These are phyloP conservation scores for Termitomyces sp. DNA, from an alignment of 768 basidiomycete species.

Conservation along the genomic window DNA sequence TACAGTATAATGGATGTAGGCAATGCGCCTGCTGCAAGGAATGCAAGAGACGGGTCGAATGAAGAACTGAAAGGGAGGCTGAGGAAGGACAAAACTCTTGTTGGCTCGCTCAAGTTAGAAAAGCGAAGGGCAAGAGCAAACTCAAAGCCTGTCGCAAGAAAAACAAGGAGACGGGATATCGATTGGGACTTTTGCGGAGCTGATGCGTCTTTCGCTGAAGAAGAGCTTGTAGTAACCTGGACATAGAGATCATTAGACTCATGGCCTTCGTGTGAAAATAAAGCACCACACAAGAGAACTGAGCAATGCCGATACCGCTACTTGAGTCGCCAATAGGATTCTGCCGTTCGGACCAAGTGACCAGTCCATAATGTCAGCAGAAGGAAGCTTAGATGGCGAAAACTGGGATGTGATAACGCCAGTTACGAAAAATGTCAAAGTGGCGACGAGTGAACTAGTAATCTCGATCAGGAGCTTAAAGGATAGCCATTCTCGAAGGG, in stretches of 20 bases:
- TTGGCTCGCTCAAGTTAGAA: constrained; percentile 45
- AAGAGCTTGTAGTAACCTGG: constrained; percentile 4
- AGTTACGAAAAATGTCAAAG: constrained; percentile 45
- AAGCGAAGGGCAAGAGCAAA: constrained; percentile 52
- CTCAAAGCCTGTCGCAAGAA: constrained; percentile 36
- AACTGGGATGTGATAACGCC: constrained; percentile 40
- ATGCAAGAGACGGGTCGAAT: constrained; percentile 54
- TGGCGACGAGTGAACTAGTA: constrained; percentile 48
- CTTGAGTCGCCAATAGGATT: constrained; percentile 34
- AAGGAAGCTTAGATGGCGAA: constrained; percentile 29
- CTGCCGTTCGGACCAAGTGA: constrained; percentile 30
- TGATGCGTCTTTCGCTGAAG: constrained; percentile 5
- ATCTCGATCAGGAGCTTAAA: constrained; percentile 5
- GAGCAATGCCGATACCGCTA: constrained; percentile 22
- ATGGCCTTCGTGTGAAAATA: constrained; percentile 11
- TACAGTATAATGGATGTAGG: constrained; percentile 42
- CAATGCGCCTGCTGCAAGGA: constrained; percentile 48
- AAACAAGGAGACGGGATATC: constrained; percentile 32
- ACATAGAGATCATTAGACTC: neutral
- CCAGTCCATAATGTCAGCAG: constrained; percentile 30
- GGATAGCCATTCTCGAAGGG: neutral
- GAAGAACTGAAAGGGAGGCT: constrained; percentile 40
- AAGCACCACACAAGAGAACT: constrained; percentile 24
- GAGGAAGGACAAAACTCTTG: constrained; percentile 47
- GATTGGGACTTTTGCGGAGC: constrained; percentile 8